Evolutionary conservation across 2,329 filamentous ascomycete genomes (phyloP).

Genomic region (Colletotrichum magnum): DNA sequence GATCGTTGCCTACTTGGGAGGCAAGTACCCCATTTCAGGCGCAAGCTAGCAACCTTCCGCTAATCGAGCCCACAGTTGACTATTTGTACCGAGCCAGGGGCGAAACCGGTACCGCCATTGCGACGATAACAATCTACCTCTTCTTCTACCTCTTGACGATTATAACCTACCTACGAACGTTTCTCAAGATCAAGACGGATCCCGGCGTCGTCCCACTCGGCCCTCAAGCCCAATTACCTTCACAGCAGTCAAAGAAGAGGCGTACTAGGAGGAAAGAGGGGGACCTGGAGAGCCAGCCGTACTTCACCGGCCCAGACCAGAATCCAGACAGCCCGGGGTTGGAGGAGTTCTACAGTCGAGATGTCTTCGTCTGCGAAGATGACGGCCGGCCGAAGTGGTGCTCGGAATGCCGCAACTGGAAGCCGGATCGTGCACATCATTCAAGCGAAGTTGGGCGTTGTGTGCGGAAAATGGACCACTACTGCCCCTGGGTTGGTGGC

Average conservation of each 20-base stretch:
- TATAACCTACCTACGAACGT: slow-evolving; percentile 78
- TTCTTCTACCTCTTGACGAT: slow-evolving; percentile 78
- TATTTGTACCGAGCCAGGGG: slow-evolving; percentile 72
- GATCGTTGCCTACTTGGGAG: slow-evolving; percentile 75
- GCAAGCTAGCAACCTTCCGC: not conserved
- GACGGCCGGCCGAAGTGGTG: slow-evolving; percentile 93
- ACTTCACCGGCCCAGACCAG: slow-evolving; percentile 56
- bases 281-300: slow-evolving; percentile 53
- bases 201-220: slow-evolving; percentile 82
- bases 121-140: slow-evolving; percentile 81
- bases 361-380: slow-evolving; percentile 86
- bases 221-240: slow-evolving; percentile 32
- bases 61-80: slow-evolving; percentile 66
- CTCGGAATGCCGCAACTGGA: slow-evolving; percentile 86
- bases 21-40: slow-evolving; percentile 63
- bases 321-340: slow-evolving; percentile 76
- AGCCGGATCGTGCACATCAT: slow-evolving; percentile 89
- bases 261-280: slow-evolving; percentile 45
- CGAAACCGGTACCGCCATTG: slow-evolving; percentile 72
- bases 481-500: slow-evolving; percentile 97
- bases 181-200: slow-evolving; percentile 76
- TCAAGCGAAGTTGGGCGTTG: slow-evolving; percentile 86
- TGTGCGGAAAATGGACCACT: slow-evolving; percentile 93
- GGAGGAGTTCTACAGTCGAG: slow-evolving; percentile 83
- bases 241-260: slow-evolving; percentile 40